Percentiles rank a stretch among this genome's conserved stretches.
Conservation (phyloP, 2,329 filamentous ascomycete genomes). For the Xylaria sp. region DNA sequence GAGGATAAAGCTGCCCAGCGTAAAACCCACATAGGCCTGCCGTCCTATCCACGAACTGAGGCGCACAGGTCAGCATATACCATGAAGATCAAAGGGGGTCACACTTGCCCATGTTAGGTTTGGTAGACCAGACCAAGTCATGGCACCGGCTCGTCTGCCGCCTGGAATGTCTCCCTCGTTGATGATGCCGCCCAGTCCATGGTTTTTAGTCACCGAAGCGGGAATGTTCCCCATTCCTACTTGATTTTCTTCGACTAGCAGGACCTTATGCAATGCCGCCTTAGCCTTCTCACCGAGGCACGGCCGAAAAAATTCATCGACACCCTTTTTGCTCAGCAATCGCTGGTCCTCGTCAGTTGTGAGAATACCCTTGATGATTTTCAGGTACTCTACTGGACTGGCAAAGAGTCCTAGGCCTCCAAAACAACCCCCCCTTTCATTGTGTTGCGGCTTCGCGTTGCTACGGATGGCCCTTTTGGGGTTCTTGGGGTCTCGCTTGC, state of each 20-base stretch:
- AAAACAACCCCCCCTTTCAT: conserved; percentile 30
- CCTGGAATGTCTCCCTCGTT: conserved; percentile 32
- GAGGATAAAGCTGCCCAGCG: conserved; percentile 30
- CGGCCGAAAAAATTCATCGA: conserved; percentile 30
- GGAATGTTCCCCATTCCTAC: conserved; percentile 30
- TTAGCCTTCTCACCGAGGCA: conserved; percentile 28
- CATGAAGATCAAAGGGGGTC: background rate
- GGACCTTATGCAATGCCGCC: conserved; percentile 16
- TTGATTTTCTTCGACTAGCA: conserved; percentile 22
- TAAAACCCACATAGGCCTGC: conserved; percentile 30
- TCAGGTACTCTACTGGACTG: conserved; percentile 27
- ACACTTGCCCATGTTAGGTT: conserved; percentile 30
- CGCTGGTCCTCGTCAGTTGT: conserved; percentile 18
- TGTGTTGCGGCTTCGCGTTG: conserved; percentile 26
- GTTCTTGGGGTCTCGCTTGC: conserved; percentile 29
- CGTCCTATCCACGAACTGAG: conserved; percentile 29
- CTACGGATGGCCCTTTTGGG: conserved; percentile 20
- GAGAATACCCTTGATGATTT: conserved; percentile 27
- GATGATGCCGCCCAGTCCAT: conserved; percentile 29
- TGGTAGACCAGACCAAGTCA: conserved; percentile 32
- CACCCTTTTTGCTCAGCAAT: conserved; percentile 15
- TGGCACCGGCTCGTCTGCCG: conserved; percentile 28
- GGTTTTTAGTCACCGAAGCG: conserved; percentile 19
- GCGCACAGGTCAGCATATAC: conserved; percentile 13
- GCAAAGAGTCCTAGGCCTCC: conserved; percentile 30